Conservation (phyloP, 768 basidiomycete species). For the Pisolithus tinctorius region DNA sequence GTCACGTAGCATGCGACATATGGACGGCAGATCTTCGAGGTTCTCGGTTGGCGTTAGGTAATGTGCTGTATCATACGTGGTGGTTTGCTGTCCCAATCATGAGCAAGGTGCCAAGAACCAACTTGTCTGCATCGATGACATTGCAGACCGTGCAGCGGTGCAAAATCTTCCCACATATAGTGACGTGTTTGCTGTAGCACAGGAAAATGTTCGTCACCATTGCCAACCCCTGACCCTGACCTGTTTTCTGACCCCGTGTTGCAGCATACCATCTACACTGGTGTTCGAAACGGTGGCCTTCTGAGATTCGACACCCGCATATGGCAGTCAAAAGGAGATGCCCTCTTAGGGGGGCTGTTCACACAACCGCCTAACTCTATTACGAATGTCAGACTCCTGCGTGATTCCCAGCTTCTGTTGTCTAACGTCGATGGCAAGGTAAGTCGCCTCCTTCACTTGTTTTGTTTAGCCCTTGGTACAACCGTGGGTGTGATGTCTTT, state of each 20-base stretch:
- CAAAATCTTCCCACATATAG: conserved; percentile 46
- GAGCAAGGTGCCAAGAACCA: conserved; percentile 44
- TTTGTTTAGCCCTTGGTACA: neutral
- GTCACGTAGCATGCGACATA: conserved; percentile 44
- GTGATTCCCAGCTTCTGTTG: conserved; percentile 47
- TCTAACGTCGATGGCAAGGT: conserved; percentile 59
- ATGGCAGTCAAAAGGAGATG: conserved; percentile 28
- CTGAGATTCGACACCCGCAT: conserved; percentile 52
- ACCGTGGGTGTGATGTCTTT: neutral
- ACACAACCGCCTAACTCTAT: conserved; percentile 37
- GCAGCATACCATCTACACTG: conserved; percentile 50
- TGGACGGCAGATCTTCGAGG: conserved; percentile 48
- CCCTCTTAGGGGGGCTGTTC: conserved; percentile 36
- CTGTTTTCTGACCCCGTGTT: neutral
- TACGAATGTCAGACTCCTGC: conserved; percentile 43
- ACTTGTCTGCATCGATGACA: conserved; percentile 46
- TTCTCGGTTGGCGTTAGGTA: conserved; percentile 49
- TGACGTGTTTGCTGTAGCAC: conserved; percentile 58
- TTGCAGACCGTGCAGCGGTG: conserved; percentile 33
- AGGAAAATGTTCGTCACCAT: conserved; percentile 36
- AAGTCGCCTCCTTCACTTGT: conserved; percentile 15
- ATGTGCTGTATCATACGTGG: neutral
- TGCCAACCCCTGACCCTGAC: neutral
- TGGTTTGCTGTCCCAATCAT: neutral
- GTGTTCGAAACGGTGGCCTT: conserved; percentile 54